phyloP scores from a whole-genome alignment of 345 rosid species.

The Passiflora organensis region DNA sequence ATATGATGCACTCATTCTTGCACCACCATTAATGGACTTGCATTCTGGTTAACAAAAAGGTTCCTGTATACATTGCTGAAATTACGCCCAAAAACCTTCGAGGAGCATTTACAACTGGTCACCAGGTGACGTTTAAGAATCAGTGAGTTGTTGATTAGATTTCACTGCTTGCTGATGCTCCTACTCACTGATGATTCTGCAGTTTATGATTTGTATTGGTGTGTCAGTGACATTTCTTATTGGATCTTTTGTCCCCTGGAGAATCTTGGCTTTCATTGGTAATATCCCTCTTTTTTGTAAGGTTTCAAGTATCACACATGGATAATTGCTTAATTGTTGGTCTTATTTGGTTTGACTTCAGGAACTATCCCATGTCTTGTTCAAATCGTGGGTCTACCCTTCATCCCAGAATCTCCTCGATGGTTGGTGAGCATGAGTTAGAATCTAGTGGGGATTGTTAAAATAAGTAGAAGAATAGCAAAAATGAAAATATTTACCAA shows the following conservation, averaged over 20 bases:
- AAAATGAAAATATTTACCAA: not conserved
- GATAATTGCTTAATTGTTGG: slow-evolving; percentile 6
- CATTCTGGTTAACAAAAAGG: slow-evolving; percentile 26
- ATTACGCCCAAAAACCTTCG: slow-evolving; percentile 66
- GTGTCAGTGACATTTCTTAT: slow-evolving; percentile 53
- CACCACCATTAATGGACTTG: slow-evolving; percentile 1
- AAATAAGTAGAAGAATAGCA: not conserved
- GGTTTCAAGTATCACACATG: not conserved
- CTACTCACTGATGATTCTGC: slow-evolving; percentile 14
- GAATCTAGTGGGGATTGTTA: not conserved
- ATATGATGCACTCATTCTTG: slow-evolving; percentile 2
- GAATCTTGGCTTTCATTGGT: slow-evolving; percentile 62
- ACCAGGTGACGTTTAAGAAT: too few relatives aligned
- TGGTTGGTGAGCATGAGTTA: slow-evolving; percentile 49
- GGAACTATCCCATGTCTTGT: slow-evolving; percentile 39
- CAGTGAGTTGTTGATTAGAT: too few relatives aligned
- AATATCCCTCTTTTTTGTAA: slow-evolving; percentile 11
- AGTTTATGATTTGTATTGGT: slow-evolving; percentile 81
- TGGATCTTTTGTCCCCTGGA: slow-evolving; percentile 65
- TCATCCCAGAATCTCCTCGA: slow-evolving; percentile 59
- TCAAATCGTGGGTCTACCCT: slow-evolving; percentile 32
- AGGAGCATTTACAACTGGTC: slow-evolving; percentile 51
- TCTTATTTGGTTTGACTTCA: slow-evolving; percentile 13
- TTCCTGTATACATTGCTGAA: slow-evolving; percentile 81
- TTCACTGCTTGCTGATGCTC: not conserved